Evolutionary conservation across 2,329 filamentous ascomycete species (phyloP).

Genomic region (Lachnellula arida): DNA sequence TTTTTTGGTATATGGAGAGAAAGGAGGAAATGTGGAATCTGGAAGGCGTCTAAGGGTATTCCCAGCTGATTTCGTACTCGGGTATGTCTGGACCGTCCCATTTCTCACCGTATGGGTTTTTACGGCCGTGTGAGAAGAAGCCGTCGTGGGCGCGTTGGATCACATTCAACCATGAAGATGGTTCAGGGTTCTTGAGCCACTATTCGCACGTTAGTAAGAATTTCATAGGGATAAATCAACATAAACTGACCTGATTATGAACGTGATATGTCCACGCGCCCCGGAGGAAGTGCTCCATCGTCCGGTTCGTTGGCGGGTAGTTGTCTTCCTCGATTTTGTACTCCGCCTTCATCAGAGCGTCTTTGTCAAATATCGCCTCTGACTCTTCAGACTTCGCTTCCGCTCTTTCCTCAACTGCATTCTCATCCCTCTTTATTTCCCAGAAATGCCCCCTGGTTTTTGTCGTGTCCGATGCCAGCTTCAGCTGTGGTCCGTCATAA

Average conservation of each 20-base stretch:
- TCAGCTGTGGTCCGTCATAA: slow-evolving; percentile 42
- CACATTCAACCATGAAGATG: slow-evolving; percentile 50
- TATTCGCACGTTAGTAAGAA: slow-evolving; percentile 26
- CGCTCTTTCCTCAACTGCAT: slow-evolving; percentile 12
- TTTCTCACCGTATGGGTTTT: slow-evolving; percentile 49
- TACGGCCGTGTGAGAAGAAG: slow-evolving; percentile 45
- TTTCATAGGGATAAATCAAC: neutral
- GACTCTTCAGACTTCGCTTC: slow-evolving; percentile 11
- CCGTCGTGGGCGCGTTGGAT: slow-evolving; percentile 49
- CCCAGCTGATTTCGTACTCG: slow-evolving; percentile 47
- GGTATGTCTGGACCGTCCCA: slow-evolving; percentile 45
- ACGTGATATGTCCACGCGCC: slow-evolving; percentile 54
- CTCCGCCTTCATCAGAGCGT: slow-evolving; percentile 33
- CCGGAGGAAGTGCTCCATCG: slow-evolving; percentile 50
- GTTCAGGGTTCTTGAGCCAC: slow-evolving; percentile 53
- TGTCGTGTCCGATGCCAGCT: slow-evolving; percentile 25
- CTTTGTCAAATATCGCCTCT: slow-evolving; percentile 20
- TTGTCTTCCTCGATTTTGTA: slow-evolving; percentile 46
- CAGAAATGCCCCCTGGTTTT: slow-evolving; percentile 21
- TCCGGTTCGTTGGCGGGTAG: slow-evolving; percentile 52
- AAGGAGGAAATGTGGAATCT: slow-evolving; percentile 25
- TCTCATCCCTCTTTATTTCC: slow-evolving; percentile 22
- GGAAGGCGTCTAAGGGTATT: slow-evolving; percentile 34
- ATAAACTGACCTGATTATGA: slow-evolving; percentile 47
- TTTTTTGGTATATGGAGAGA: neutral